Conservation (phyloP, 1,284 basidiomycete species). For the Sparassis latifolia region DNA sequence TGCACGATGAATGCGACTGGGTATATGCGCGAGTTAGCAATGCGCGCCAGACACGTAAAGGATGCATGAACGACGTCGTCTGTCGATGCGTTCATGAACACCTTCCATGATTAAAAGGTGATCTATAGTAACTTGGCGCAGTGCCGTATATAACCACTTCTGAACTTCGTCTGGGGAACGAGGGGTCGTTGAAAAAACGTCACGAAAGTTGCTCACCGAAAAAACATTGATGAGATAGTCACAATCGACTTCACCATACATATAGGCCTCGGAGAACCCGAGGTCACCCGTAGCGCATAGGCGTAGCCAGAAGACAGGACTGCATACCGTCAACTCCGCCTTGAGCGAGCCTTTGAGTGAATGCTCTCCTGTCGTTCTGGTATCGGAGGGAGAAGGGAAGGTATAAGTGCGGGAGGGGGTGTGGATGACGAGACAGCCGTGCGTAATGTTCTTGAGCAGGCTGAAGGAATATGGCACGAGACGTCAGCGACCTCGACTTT, state of each 20-base stretch:
- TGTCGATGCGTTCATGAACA: no score
- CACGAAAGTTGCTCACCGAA: slow-evolving; percentile 22
- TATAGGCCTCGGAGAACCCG: slow-evolving; percentile 28
- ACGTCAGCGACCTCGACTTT: not conserved
- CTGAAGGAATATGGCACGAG: slow-evolving; percentile 4
- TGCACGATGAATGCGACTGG: not conserved
- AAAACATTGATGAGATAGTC: slow-evolving; percentile 59
- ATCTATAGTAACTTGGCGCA: no score
- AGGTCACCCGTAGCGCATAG: slow-evolving; percentile 37
- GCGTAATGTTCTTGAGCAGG: slow-evolving; percentile 13
- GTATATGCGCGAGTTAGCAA: not conserved
- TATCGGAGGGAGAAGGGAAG: slow-evolving; percentile 8
- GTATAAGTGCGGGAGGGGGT: slow-evolving; percentile 16
- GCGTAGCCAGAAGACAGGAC: slow-evolving; percentile 45
- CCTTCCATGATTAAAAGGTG: no score
- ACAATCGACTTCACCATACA: slow-evolving; percentile 47
- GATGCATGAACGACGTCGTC: no score
- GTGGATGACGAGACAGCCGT: slow-evolving; percentile 19
- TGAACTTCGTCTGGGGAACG: no score
- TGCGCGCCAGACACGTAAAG: not conserved
- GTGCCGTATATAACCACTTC: no score
- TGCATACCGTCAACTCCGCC: slow-evolving; percentile 23
- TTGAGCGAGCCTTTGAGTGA: not conserved
- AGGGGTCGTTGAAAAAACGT: no score
- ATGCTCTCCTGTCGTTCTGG: not conserved